phyloP scores from a whole-genome alignment of 495 filamentous ascomycete genomes.

The Aspergillus cavernicola region DNA sequence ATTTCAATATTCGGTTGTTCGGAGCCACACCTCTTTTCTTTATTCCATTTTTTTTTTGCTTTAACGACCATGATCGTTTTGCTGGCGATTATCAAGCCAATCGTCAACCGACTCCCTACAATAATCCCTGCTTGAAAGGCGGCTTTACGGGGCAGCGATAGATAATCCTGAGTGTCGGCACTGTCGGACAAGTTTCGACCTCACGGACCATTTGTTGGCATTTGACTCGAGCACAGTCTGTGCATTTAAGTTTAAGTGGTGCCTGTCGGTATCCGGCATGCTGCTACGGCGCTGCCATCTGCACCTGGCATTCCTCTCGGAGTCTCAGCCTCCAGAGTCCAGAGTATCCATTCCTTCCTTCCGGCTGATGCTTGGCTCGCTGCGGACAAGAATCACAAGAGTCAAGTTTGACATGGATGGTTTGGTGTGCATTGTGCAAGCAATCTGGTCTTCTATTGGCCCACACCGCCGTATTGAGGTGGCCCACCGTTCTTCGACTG shows the following conservation, averaged over 20 bases:
- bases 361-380: constrained; percentile 1
- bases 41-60: neutral
- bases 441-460: neutral
- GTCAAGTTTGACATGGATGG: neutral
- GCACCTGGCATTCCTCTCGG: neutral
- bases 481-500: constrained; percentile 10
- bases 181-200: neutral
- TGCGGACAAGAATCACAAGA: neutral
- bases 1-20: neutral
- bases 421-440: constrained; percentile 4
- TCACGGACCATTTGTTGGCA: constrained; percentile 10
- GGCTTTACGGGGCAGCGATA: neutral
- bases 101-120: too few species aligned
- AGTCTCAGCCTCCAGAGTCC: neutral
- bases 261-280: constrained; percentile 2
- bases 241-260: constrained; percentile 1
- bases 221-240: constrained; percentile 2
- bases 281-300: neutral
- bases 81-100: neutral
- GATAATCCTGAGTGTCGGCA: neutral
- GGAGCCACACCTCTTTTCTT: neutral
- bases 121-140: too few species aligned
- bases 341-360: neutral
- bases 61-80: too few species aligned
- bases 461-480: neutral